Evolutionary conservation across 2,329 filamentous ascomycete species (phyloP).

Genomic region (Calonectria honghensis): DNA sequence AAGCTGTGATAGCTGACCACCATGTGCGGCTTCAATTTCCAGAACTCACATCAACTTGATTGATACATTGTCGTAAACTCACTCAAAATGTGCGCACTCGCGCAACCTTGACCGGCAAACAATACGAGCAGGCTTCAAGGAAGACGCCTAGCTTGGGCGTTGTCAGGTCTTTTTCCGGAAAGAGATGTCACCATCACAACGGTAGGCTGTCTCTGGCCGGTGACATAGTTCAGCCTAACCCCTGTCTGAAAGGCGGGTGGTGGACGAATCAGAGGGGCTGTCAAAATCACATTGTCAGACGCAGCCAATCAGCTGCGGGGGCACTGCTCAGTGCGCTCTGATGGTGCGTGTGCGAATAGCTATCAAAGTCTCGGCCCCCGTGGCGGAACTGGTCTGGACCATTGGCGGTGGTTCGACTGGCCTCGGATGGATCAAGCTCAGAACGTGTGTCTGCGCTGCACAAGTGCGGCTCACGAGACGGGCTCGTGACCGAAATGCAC

Average conservation of each 20-base stretch:
- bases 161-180: slow-evolving; percentile 36
- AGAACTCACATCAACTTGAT: slow-evolving; percentile 12
- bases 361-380: slow-evolving; percentile 48
- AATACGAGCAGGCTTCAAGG: slow-evolving; percentile 3
- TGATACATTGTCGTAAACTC: not conserved
- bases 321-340: slow-evolving; percentile 6
- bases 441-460: slow-evolving; percentile 3
- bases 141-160: slow-evolving; percentile 39
- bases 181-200: slow-evolving; percentile 29
- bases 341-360: slow-evolving; percentile 45
- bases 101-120: not conserved
- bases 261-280: slow-evolving; percentile 50
- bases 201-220: slow-evolving; percentile 42
- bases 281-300: slow-evolving; percentile 52
- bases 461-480: slow-evolving; percentile 11
- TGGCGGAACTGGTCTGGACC: slow-evolving; percentile 45
- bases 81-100: slow-evolving; percentile 4
- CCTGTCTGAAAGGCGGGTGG: slow-evolving; percentile 36
- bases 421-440: not conserved
- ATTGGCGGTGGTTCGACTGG: slow-evolving; percentile 45
- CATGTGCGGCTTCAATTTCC: not conserved
- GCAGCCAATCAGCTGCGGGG: slow-evolving; percentile 42
- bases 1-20: not conserved
- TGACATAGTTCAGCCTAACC: slow-evolving; percentile 42
- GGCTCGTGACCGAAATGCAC: slow-evolving; percentile 43